phyloP scores from a whole-genome alignment of 2,329 filamentous ascomycete genomes.

The Orbilia brochopaga region DNA sequence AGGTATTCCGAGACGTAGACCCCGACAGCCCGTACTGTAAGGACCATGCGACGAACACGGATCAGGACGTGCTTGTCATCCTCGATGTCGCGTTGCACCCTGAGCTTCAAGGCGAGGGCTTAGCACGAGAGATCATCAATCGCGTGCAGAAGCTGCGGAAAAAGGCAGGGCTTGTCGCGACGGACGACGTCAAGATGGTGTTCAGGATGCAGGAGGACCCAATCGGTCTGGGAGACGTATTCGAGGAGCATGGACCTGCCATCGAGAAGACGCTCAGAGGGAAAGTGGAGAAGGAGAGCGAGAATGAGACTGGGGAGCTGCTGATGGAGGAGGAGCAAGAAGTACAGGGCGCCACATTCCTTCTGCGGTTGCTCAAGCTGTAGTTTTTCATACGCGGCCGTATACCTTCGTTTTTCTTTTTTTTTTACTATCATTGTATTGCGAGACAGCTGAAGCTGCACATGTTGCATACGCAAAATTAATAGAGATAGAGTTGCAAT shows the following conservation, averaged over 20 bases:
- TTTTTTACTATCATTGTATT: neutral
- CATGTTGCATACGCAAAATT: neutral
- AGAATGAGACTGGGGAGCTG: conserved; percentile 62
- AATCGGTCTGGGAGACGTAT: conserved; percentile 73
- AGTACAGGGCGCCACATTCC: conserved; percentile 79
- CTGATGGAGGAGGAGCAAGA: conserved; percentile 86
- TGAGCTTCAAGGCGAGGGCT: conserved; percentile 83
- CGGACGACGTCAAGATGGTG: conserved; percentile 95
- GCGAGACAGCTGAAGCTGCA: neutral
- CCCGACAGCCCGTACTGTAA: conserved; percentile 70
- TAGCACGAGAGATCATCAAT: conserved; percentile 91
- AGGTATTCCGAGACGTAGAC: conserved; percentile 78
- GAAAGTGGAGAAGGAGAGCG: conserved; percentile 68
- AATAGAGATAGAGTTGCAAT: conserved; percentile 1
- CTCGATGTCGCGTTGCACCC: conserved; percentile 82
- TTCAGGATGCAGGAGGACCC: conserved; percentile 82
- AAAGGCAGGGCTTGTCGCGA: conserved; percentile 86
- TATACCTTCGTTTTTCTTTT: neutral
- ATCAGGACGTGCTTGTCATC: conserved; percentile 87
- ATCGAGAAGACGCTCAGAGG: conserved; percentile 80
- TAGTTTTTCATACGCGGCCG: conserved; percentile 60
- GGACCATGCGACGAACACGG: conserved; percentile 83
- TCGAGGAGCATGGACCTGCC: conserved; percentile 69
- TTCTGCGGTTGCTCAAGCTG: conserved; percentile 76
- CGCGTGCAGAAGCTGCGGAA: conserved; percentile 91